Base-by-base conservation (phyloP, 768 basidiomycete genomes). In the Coprinopsis marcescibilis region DNA sequence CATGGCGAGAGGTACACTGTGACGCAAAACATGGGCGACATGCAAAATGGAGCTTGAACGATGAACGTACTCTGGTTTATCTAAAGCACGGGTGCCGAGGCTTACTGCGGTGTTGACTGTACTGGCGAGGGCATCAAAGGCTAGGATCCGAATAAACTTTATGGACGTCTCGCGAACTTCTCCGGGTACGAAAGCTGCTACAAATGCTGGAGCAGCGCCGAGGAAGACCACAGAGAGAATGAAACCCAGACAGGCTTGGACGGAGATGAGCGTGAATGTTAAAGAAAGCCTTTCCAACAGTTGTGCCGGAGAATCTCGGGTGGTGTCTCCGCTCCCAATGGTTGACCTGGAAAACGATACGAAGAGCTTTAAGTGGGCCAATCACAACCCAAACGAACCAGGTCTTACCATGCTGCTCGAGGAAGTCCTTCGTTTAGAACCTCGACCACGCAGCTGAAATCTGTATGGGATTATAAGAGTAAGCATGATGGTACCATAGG, bases 341-440 rank as follows among this genome's bases (percentile, higher is more conserved):
- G 51, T 55, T 12, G 54, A 55, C 54, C 54, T 54, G 33, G 26
- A 10, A 41, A 32, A 32, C 29, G n/a, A n/a, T 32, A n/a, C n/a
- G 29, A 8, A n/a, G 29, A 32, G 8, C 8, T 8, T 8, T 8
- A 32, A n/a, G 8, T 32, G 8, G 29, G 29, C n/a, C 8, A 32
- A 32, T 8, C 8, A 32, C 8, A n/a, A n/a, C n/a, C n/a, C n/a
- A n/a, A 32, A 32, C 8, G n/a, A 32, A 32, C 10, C 25, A 38
- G 5, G n/a, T 14, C 45, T 12, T 27, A 52, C 55, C 54, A 57
- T 17, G 56, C 55, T 4, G 55, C 57, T 30, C 57, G 32, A 4
- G 57, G 55, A 25, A 59, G 46, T 1, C 57, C 57, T 33, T 59
- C 55, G 32, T 59, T 59, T 29, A 59, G 34, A 15, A 57, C 55